Percentiles rank a stretch among this genome's conserved stretches.
phyloP scores from a whole-genome alignment of 2,329 filamentous ascomycete species.

The Talaromyces rugulosus region DNA sequence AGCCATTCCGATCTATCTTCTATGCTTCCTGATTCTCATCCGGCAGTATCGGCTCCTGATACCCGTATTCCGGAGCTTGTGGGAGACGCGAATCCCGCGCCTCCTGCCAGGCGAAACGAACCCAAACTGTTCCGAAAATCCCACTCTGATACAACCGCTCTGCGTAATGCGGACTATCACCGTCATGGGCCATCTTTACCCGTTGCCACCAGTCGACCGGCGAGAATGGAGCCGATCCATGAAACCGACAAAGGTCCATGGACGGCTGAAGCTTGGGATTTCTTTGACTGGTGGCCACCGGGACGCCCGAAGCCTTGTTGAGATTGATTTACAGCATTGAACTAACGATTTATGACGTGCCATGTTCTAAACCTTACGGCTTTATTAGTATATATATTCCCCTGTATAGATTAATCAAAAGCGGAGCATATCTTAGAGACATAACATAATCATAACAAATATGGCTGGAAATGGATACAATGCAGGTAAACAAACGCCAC shows the following conservation, averaged over 20 bases:
- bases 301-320: conserved; percentile 30
- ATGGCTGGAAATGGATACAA: not conserved
- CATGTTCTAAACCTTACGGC: not conserved
- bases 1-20: conserved; percentile 12
- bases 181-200: conserved; percentile 6
- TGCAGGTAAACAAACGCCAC: not conserved
- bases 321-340: not conserved
- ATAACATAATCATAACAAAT: not conserved
- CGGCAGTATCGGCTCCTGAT: not conserved
- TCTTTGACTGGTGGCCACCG: conserved; percentile 42
- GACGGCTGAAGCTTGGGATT: conserved; percentile 38
- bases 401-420: not conserved
- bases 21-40: not conserved
- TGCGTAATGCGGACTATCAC: conserved; percentile 18
- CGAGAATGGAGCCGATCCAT: conserved; percentile 13
- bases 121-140: conserved; percentile 27
- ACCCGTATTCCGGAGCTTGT: not conserved
- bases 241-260: conserved; percentile 34
- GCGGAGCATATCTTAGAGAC: not conserved
- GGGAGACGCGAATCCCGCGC: not conserved
- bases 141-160: conserved; percentile 30
- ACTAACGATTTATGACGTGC: not conserved
- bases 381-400: not conserved
- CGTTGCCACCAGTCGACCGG: conserved; percentile 17
- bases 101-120: conserved; percentile 2